Percentiles rank a stretch among this genome's conserved stretches.
Evolutionary conservation across 331 rosid genomes (phyloP).

Genomic region (Saraca asoca): DNA sequence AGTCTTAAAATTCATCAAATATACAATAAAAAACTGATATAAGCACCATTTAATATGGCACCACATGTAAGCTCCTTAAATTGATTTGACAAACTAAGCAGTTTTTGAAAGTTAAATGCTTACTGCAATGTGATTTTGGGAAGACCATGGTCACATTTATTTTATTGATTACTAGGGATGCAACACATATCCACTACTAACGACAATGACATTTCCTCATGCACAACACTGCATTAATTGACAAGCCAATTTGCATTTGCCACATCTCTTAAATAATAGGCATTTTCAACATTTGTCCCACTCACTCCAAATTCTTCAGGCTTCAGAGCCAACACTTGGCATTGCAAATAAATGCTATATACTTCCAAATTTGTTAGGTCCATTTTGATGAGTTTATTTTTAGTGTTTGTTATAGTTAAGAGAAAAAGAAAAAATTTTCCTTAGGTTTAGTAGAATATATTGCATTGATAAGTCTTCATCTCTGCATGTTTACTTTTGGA

Average conservation of each 20-base stretch:
- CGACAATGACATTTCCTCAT: conserved; percentile 83
- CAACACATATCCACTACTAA: conserved; percentile 99
- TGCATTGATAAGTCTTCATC: conserved; percentile 1
- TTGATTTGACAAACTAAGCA: conserved; percentile 22
- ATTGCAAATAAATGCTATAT: conserved; percentile 22
- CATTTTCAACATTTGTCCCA: conserved; percentile 91
- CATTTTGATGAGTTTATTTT: conserved; percentile 18
- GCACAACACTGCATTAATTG: conserved; percentile 58
- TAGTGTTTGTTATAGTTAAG: background rate
- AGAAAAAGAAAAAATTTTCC: conserved; percentile 4
- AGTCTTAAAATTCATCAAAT: background rate
- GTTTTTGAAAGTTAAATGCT: conserved; percentile 32
- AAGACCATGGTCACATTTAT: conserved; percentile 89
- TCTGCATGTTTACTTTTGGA: conserved; percentile 15
- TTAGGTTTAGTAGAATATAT: conserved; percentile 5
- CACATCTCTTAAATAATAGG: conserved; percentile 79
- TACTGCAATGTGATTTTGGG: conserved; percentile 98
- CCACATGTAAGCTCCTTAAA: no score
- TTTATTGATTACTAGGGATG: conserved; percentile 89
- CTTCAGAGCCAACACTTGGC: conserved; percentile 68
- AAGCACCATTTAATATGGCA: background rate
- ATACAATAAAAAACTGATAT: background rate
- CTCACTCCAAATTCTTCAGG: conserved; percentile 95
- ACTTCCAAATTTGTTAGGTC: conserved; percentile 6
- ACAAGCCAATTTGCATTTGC: conserved; percentile 82